These are phyloP conservation scores for Fusarium solani-melongenae DNA, from an alignment of 2,329 filamentous ascomycete genomes.

Conservation along the genomic window DNA sequence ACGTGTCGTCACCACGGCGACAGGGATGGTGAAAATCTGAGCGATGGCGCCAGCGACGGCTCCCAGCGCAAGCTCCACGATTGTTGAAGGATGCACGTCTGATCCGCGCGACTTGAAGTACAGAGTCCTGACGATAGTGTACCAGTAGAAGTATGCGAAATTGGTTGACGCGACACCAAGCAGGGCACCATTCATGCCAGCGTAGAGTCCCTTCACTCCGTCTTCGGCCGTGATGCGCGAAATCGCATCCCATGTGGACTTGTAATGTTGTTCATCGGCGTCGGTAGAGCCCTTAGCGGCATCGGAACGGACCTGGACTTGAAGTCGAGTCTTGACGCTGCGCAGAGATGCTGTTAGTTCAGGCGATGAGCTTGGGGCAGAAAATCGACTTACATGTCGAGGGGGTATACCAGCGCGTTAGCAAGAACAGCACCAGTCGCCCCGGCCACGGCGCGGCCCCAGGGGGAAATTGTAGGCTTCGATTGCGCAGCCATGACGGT, in stretches of 20 bases:
- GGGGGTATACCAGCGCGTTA: conserved; percentile 93
- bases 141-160: conserved; percentile 99
- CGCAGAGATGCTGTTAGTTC: not conserved
- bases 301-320: conserved; percentile 85
- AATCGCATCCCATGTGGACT: conserved; percentile 89
- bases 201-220: conserved; percentile 84
- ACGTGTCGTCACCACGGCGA: conserved; percentile 93
- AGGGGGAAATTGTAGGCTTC: conserved; percentile 83
- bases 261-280: conserved; percentile 74
- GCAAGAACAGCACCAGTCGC: conserved; percentile 93
- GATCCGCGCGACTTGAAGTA: conserved; percentile 74
- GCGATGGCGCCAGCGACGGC: conserved; percentile 90
- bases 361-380: not conserved
- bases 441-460: conserved; percentile 92
- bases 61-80: conserved; percentile 84
- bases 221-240: conserved; percentile 84
- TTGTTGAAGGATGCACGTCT: conserved; percentile 74
- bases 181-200: conserved; percentile 86
- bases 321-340: conserved; percentile 94
- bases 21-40: conserved; percentile 95
- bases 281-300: conserved; percentile 58
- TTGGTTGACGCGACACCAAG: conserved; percentile 96
- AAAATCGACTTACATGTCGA: conserved; percentile 82
- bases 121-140: conserved; percentile 84
- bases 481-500: conserved; percentile 64